Conservation (phyloP, 352 stramenopile genomes). For the Pythium rishiriense region DNA sequence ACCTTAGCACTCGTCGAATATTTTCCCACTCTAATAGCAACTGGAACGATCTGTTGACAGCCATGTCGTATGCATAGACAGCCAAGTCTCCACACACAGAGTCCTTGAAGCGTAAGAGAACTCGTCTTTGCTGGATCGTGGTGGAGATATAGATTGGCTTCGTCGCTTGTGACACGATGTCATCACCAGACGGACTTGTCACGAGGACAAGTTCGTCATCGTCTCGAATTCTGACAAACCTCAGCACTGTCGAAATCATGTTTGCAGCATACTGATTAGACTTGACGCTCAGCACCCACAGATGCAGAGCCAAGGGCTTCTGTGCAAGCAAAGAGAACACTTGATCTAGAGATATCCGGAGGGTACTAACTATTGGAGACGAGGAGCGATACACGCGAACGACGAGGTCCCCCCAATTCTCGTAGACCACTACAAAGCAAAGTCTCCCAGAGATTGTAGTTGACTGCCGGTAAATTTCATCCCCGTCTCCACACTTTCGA, state of each 20-base stretch:
- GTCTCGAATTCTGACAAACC: conserved; percentile 17
- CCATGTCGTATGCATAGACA: conserved; percentile 47
- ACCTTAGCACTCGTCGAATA: conserved; percentile 37
- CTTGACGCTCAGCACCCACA: conserved; percentile 72
- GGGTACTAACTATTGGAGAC: conserved; percentile 32
- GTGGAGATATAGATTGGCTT: conserved; percentile 12
- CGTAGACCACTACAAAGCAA: conserved; percentile 58
- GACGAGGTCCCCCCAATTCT: conserved; percentile 79
- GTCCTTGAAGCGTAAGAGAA: conserved; percentile 54
- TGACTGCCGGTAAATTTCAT: conserved; percentile 69
- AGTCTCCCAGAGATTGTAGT: conserved; percentile 43
- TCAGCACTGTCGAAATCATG: conserved; percentile 48
- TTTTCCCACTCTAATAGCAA: conserved; percentile 52
- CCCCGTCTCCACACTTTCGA: conserved; percentile 65
- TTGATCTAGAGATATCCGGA: conserved; percentile 36
- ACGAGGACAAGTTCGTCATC: background rate
- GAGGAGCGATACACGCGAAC: conserved; percentile 56
- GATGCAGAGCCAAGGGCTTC: conserved; percentile 47
- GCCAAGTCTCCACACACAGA: conserved; percentile 42
- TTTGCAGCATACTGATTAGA: conserved; percentile 59
- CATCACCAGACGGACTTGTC: background rate
- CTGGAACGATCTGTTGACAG: conserved; percentile 37
- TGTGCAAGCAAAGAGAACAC: conserved; percentile 37
- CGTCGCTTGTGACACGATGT: background rate
- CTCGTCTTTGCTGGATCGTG: conserved; percentile 37